Conservation (phyloP, 805 yeast species). For the Saturnispora zaruensis region DNA sequence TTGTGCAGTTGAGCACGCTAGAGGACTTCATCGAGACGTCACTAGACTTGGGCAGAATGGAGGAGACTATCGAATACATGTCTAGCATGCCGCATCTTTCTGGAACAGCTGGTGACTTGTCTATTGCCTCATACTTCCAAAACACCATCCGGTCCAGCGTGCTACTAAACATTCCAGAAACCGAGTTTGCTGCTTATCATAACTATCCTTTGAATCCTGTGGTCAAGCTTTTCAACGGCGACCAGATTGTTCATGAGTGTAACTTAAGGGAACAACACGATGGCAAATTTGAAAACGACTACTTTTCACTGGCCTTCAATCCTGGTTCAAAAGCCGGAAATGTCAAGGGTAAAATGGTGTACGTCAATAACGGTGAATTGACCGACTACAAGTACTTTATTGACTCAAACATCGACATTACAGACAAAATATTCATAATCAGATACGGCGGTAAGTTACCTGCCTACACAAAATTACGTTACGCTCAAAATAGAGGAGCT, state of each 20-base stretch:
- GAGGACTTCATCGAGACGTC: conserved; percentile 40
- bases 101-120: conserved; percentile 79
- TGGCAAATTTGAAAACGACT: conserved; percentile 9
- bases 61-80: conserved; percentile 59
- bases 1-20: conserved; percentile 51
- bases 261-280: conserved; percentile 17
- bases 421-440: conserved; percentile 49
- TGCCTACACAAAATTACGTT: conserved; percentile 41
- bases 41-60: conserved; percentile 49
- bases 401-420: conserved; percentile 31
- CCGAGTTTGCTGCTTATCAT: conserved; percentile 44
- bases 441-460: conserved; percentile 45
- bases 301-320: conserved; percentile 43
- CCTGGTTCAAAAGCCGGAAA: conserved; percentile 59
- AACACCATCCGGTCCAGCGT: conserved; percentile 53
- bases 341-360: conserved; percentile 45
- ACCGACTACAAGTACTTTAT: conserved; percentile 42
- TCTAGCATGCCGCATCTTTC: conserved; percentile 80
- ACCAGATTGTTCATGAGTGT: conserved; percentile 17
- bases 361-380: conserved; percentile 57
- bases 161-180: conserved; percentile 40
- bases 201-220: conserved; percentile 48
- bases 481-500: conserved; percentile 52
- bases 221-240: conserved; percentile 21
- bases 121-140: conserved; percentile 59